Evolutionary conservation across 495 filamentous ascomycete genomes (phyloP).

Genomic region (Glutinoglossum americanum): DNA sequence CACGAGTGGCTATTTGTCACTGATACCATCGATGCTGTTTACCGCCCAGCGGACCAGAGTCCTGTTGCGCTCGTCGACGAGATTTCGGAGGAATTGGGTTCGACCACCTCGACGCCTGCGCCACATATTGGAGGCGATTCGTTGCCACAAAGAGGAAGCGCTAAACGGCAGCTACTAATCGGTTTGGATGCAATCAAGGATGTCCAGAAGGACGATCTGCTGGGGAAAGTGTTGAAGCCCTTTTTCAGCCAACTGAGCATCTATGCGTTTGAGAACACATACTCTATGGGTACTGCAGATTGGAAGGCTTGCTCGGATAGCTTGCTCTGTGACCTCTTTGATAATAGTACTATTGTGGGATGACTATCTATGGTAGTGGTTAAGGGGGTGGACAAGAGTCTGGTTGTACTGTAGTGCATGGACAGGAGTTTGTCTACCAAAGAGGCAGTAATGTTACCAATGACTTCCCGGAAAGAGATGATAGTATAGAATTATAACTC

Average conservation of each 20-base stretch:
- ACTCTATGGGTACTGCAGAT: conserved; percentile 58
- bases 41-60: conserved; percentile 49
- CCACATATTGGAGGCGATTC: conserved; percentile 5
- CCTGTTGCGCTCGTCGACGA: conserved; percentile 69
- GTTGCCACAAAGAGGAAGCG: neutral
- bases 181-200: conserved; percentile 3
- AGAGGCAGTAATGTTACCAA: neutral
- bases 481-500: too few species aligned
- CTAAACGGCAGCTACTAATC: conserved; percentile 12
- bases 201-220: conserved; percentile 16
- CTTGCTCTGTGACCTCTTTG: conserved; percentile 65
- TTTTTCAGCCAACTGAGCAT: conserved; percentile 87
- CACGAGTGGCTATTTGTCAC: conserved; percentile 93
- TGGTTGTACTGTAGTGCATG: conserved; percentile 6
- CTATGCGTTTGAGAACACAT: conserved; percentile 76
- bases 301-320: conserved; percentile 40
- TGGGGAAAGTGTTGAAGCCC: conserved; percentile 44
- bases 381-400: conserved; percentile 3
- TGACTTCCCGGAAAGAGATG: neutral
- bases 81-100: conserved; percentile 55
- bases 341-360: conserved; percentile 41
- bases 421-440: neutral
- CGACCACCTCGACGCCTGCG: conserved; percentile 13
- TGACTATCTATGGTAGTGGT: neutral
- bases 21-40: conserved; percentile 92